A percentile compares a stretch with the other conserved stretches of the same genome.
Evolutionary conservation across 306 rosid species (phyloP).

Genomic region (Cucurbita maxima): DNA sequence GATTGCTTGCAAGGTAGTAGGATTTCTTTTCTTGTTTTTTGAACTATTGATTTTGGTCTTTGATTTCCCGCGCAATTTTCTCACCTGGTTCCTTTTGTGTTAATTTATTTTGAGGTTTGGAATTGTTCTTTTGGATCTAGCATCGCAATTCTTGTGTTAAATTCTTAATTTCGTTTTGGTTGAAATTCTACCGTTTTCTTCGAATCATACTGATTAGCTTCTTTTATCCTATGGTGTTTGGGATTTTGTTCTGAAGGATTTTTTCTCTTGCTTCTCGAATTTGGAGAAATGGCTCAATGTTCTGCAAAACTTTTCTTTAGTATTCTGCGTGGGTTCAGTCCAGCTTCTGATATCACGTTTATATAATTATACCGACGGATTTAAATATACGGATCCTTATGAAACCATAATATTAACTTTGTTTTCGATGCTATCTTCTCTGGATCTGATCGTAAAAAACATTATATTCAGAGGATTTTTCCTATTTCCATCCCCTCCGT

Average conservation of each 20-base stretch:
- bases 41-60: background rate
- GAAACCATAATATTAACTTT: background rate
- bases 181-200: background rate
- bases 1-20: constrained; percentile 37
- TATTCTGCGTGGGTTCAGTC: no score
- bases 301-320: background rate
- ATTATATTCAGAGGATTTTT: background rate
- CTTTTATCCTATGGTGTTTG: background rate
- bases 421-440: background rate
- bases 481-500: background rate
- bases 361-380: no score
- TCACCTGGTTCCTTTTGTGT: background rate
- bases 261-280: background rate
- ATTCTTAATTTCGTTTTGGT: background rate
- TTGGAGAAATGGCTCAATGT: background rate
- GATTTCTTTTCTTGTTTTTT: background rate
- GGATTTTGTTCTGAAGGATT: background rate
- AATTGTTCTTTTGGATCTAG: background rate
- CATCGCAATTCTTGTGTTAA: background rate
- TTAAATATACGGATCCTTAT: no score
- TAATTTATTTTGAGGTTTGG: background rate
- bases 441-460: background rate
- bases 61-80: background rate
- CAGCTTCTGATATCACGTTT: no score
- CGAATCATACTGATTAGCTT: background rate